Evolutionary conservation across 164 flowering plant species (phyloP).

Genomic region (Sextonia rubra): DNA sequence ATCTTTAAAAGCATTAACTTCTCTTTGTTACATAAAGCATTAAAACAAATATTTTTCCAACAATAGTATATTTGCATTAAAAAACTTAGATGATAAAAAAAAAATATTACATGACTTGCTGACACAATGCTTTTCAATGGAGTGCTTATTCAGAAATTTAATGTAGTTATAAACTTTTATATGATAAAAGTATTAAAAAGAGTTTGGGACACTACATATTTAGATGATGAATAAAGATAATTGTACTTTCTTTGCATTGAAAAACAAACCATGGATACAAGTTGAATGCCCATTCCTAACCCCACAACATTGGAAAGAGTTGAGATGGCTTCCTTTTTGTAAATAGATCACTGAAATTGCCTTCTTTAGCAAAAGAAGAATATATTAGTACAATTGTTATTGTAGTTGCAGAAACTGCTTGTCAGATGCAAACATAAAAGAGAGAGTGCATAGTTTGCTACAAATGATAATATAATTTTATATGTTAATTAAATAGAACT

Average conservation of each 20-base stretch:
- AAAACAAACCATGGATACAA: conserved; percentile 87
- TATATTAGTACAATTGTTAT: conserved; percentile 91
- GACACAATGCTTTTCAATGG: too few species aligned
- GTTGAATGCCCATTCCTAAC: conserved; percentile 72
- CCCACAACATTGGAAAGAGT: conserved; percentile 89
- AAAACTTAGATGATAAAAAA: too few species aligned
- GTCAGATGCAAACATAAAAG: conserved; percentile 12
- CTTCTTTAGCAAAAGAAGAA: conserved; percentile 98
- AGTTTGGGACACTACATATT: background rate
- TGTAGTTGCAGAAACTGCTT: conserved; percentile 98
- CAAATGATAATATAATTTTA: background rate
- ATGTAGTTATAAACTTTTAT: too few species aligned
- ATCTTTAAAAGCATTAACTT: too few species aligned
- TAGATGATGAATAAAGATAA: background rate
- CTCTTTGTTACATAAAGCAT: too few species aligned
- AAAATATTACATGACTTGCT: too few species aligned
- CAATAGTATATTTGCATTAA: too few species aligned
- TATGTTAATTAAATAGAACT: background rate
- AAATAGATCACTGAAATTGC: conserved; percentile 92
- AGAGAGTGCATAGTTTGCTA: background rate
- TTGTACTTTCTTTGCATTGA: conserved; percentile 86
- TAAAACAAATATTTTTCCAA: too few species aligned
- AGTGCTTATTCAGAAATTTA: too few species aligned
- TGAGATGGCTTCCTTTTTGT: conserved; percentile 97
- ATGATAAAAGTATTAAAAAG: background rate